phyloP scores from a whole-genome alignment of 495 filamentous ascomycete genomes.

The Podospora appendiculata region DNA sequence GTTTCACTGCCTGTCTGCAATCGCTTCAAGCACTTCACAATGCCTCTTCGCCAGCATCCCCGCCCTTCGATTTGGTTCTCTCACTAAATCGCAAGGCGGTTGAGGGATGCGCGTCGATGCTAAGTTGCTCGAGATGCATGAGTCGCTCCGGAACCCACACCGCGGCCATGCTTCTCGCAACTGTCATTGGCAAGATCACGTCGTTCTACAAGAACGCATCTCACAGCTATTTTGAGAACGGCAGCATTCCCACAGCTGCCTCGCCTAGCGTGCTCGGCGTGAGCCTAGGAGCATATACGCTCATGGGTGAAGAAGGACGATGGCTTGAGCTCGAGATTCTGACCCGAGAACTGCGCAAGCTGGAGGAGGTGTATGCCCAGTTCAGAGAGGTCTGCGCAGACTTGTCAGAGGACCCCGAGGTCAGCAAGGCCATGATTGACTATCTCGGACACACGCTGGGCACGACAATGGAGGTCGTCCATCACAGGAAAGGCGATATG shows the following conservation, averaged over 20 bases:
- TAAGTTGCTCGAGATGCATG: conserved; percentile 34
- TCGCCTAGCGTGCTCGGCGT: conserved; percentile 21
- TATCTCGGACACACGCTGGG: conserved; percentile 34
- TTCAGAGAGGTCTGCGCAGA: conserved; percentile 35
- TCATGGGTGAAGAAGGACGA: conserved; percentile 35
- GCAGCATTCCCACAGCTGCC: conserved; percentile 12
- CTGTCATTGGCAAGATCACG: conserved; percentile 40
- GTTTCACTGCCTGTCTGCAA: conserved; percentile 39
- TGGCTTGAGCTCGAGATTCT: conserved; percentile 40
- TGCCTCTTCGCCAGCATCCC: conserved; percentile 27
- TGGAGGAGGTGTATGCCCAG: conserved; percentile 33
- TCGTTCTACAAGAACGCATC: conserved; percentile 37
- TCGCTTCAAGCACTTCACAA: conserved; percentile 39
- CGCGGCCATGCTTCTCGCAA: conserved; percentile 38
- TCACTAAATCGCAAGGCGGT: conserved; percentile 40
- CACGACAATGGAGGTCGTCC: conserved; percentile 25
- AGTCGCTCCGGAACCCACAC: conserved; percentile 33
- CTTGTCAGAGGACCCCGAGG: conserved; percentile 30
- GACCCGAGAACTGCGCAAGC: conserved; percentile 37
- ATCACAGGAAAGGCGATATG: conserved; percentile 29
- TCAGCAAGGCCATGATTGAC: conserved; percentile 33
- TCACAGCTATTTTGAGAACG: conserved; percentile 27
- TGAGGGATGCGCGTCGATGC: conserved; percentile 38
- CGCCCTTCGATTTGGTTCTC: conserved; percentile 37
- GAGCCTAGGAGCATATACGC: conserved; percentile 35